Conservation (phyloP, 768 basidiomycete genomes). For the Epithele typhae region DNA sequence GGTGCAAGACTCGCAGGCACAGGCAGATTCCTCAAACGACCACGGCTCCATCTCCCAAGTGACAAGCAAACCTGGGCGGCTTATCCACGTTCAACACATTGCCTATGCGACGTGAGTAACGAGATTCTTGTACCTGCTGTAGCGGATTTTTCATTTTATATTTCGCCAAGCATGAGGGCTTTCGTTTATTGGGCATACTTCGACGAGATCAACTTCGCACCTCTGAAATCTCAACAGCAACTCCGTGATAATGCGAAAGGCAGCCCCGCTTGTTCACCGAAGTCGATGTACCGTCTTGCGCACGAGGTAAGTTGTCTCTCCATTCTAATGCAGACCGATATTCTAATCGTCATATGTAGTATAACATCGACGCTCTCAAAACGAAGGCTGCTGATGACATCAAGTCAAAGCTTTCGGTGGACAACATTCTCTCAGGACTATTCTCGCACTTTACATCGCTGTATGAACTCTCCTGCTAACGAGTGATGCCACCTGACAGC, state of each 20-base stretch:
- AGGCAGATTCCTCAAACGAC: no score
- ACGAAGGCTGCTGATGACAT: conserved; percentile 12
- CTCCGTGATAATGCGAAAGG: background rate
- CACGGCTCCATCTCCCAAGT: no score
- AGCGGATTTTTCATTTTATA: no score
- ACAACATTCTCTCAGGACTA: conserved; percentile 20
- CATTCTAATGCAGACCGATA: background rate
- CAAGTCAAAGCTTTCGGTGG: conserved; percentile 7
- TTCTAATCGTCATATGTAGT: background rate
- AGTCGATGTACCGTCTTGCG: conserved; percentile 25
- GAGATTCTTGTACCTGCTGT: background rate
- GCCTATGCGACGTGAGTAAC: background rate
- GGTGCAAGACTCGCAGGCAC: no score
- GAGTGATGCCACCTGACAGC: no score
- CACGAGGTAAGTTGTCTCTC: conserved; percentile 12
- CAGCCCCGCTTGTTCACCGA: conserved; percentile 21
- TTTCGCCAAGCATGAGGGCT: no score
- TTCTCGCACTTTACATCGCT: conserved; percentile 17
- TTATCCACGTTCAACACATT: no score
- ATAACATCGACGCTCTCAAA: conserved; percentile 10
- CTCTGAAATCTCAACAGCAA: conserved; percentile 12
- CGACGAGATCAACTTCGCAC: conserved; percentile 11
- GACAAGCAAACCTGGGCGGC: no score
- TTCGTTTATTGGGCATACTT: conserved; percentile 20
- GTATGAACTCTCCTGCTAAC: background rate